A percentile compares a stretch with the other conserved stretches of the same genome.
Evolutionary conservation across 345 rosid genomes (phyloP).

Genomic region (Jatropha curcas): DNA sequence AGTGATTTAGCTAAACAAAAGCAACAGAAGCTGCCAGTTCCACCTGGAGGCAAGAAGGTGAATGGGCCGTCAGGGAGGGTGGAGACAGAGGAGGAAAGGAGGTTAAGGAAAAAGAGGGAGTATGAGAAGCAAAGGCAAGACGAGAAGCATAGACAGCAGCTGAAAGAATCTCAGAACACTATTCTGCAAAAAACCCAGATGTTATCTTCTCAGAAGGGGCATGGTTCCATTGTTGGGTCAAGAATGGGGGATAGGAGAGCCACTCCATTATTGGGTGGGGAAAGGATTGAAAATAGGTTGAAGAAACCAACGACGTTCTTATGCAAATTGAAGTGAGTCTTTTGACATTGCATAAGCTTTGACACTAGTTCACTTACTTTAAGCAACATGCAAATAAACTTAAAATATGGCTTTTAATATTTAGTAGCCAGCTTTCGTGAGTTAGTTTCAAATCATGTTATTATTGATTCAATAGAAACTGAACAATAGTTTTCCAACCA

Average conservation of each 20-base stretch:
- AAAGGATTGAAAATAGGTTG: slow-evolving; percentile 86
- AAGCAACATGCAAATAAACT: not conserved
- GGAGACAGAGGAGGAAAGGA: slow-evolving; percentile 93
- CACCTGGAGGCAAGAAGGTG: slow-evolving; percentile 42
- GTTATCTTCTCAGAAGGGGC: slow-evolving; percentile 62
- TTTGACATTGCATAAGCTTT: slow-evolving; percentile 5
- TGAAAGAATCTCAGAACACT: slow-evolving; percentile 61
- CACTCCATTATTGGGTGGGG: slow-evolving; percentile 63
- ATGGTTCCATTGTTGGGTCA: slow-evolving; percentile 66
- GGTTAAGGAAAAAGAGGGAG: slow-evolving; percentile 87
- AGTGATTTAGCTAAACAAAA: slow-evolving; percentile 31
- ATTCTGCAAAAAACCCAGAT: slow-evolving; percentile 55
- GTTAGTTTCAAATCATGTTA: not conserved
- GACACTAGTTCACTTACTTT: not conserved
- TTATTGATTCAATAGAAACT: not conserved
- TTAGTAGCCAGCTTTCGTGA: not conserved
- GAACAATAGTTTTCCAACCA: not conserved
- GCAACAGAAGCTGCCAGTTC: slow-evolving; percentile 45
- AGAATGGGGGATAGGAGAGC: slow-evolving; percentile 82
- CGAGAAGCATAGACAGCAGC: slow-evolving; percentile 61
- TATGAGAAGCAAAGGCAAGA: slow-evolving; percentile 81
- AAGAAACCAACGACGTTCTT: slow-evolving; percentile 98
- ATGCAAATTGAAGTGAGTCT: slow-evolving; percentile 96
- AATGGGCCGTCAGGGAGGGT: slow-evolving; percentile 50
- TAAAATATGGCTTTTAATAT: not conserved